Base-by-base conservation (phyloP, 2,329 filamentous ascomycete genomes). In the Xylaria sp. region DNA sequence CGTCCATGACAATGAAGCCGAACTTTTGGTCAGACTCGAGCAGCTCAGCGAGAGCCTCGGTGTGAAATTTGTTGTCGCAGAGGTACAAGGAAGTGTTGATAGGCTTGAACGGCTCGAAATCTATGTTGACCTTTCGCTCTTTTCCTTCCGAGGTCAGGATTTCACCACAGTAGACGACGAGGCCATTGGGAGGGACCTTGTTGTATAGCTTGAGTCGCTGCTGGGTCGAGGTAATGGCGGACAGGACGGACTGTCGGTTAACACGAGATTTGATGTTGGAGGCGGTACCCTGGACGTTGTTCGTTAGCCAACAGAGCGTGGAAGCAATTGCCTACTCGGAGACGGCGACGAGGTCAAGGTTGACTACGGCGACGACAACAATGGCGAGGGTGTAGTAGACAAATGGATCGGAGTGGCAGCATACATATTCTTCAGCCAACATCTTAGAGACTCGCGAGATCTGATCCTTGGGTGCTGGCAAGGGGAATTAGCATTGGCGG, bases 51-150 rank as follows among this genome's bases (percentile, higher is more conserved):
- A 99, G 86, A 20, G 96, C 95, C 83, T 99, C 96, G 67, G 96
- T 99, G 81, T 99, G 96, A 84, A 99, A 99, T 81, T 99, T 99
- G 88, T 99, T 99, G 90, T 99, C 96, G 85, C 96, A 99, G 70
- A 99, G 93, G 82, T 99, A 99, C 56, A 99, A 89, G 54, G 97
- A 99, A 43, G 96, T 99, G 84, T 99, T 99, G 90, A 99, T 99
- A 70, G 96, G 96, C 88, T 99, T 99, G 89, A 99, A 99, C 39
- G 96, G 96, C 84, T 99, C 96, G 82, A 99, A 99, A 81, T 99
- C 97, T 81, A 99, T 99, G 84, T 99, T 99, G 86, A 99, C 97
- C 88, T 98, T 99, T 80, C 96, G 89, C 85, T 99, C 96, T 84
- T 99, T 99, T 83, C 96, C 96, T 86, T 99, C 96, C 36, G 91